A percentile compares a stretch with the other conserved stretches of the same genome.
Conservation (phyloP, 2,329 filamentous ascomycete species). For the Clonostachys solani region DNA sequence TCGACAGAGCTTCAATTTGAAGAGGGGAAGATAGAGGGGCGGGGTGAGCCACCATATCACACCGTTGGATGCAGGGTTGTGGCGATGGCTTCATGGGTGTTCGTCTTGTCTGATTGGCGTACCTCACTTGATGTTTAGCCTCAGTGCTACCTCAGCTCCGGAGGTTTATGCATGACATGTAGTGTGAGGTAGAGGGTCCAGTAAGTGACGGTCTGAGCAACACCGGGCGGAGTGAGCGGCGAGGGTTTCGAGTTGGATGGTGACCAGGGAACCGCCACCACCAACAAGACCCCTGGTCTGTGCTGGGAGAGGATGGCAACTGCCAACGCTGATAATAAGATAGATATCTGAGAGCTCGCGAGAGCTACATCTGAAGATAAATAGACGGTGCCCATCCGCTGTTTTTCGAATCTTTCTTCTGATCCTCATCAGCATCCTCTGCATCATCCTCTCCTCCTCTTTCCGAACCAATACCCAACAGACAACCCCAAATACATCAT, state of each 20-base stretch:
- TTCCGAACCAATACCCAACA: neutral
- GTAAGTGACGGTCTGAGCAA: neutral
- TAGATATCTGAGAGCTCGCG: too few relatives aligned
- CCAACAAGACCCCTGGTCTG: neutral
- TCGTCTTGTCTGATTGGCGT: neutral
- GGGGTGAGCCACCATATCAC: neutral
- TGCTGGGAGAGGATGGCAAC: neutral
- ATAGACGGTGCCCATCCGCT: neutral
- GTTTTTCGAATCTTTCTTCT: neutral
- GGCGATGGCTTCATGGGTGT: neutral
- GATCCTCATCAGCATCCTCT: slow-evolving; percentile 1
- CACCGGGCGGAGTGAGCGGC: neutral
- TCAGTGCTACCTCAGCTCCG: too few relatives aligned
- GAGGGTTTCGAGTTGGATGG: neutral
- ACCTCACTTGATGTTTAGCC: neutral
- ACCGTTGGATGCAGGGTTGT: neutral
- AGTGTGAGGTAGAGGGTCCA: too few relatives aligned
- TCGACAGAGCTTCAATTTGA: slow-evolving; percentile 2
- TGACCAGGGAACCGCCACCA: neutral
- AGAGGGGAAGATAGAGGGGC: neutral
- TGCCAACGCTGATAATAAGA: too few relatives aligned
- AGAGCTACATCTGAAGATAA: neutral
- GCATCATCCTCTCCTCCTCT: slow-evolving; percentile 1
- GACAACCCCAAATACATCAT: neutral
- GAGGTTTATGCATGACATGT: too few relatives aligned